A percentile compares a stretch with the other conserved stretches of the same genome.
These are phyloP conservation scores for Coemansia sp. DNA, from an alignment of 192 early-diverging fungal genomes.

Conservation along the genomic window DNA sequence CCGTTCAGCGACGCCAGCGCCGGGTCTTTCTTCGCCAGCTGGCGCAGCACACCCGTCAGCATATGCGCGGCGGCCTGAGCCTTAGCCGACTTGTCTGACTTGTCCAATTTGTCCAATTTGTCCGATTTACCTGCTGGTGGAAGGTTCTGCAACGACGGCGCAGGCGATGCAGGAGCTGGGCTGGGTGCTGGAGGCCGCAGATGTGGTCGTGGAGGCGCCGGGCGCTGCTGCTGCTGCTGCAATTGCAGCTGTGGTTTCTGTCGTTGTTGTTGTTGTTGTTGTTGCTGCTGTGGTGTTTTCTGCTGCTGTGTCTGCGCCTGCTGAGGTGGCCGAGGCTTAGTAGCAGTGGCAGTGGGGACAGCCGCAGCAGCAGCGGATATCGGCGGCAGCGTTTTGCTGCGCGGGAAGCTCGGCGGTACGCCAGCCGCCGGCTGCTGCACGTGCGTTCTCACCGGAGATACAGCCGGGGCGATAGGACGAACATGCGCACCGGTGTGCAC, in stretches of 20 bases:
- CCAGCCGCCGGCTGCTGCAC: too few species aligned
- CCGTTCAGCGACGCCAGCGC: constrained; percentile 22
- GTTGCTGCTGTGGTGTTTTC: constrained; percentile 5
- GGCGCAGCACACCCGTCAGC: constrained; percentile 44
- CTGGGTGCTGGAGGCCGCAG: neutral
- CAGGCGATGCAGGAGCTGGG: neutral
- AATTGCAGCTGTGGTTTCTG: neutral
- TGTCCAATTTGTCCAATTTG: neutral
- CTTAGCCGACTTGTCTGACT: constrained; percentile 25
- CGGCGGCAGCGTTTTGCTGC: neutral
- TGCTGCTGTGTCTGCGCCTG: neutral
- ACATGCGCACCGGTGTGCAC: too few species aligned
- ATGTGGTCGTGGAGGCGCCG: neutral
- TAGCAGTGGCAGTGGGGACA: neutral
- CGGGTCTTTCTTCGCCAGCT: constrained; percentile 24
- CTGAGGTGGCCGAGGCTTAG: neutral
- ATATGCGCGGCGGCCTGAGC: constrained; percentile 47
- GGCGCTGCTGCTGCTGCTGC: constrained; percentile 13
- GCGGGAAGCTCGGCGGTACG: too few species aligned
- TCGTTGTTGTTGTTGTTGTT: neutral
- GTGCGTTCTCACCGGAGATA: too few species aligned
- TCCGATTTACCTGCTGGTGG: neutral
- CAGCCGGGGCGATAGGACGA: too few species aligned
- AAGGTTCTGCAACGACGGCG: too few species aligned
- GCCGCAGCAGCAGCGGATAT: neutral